Evolutionary conservation across 2,329 filamentous ascomycete genomes (phyloP), one percentile per base, ranked within the genome.

Genomic region (Geosmithia flava): DNA sequence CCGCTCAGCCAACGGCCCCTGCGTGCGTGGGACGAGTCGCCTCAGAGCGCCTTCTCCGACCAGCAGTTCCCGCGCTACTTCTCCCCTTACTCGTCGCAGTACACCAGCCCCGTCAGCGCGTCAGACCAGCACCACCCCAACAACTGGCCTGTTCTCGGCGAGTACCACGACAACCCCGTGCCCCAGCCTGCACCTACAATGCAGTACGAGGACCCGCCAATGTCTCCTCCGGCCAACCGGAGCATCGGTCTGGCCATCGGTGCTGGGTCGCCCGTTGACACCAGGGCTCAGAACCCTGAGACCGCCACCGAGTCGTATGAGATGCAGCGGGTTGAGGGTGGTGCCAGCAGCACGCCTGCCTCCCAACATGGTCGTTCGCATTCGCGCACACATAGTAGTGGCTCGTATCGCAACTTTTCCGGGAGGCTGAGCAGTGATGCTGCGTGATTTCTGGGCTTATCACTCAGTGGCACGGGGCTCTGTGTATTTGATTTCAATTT

Each of bases 51-150:
- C 2, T 58, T 58, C 42, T 66, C 66, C 2, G 67, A 71, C 44
- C 62, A 62, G 50, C 51, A 55, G 0, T 68, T 66, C 52, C 62
- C 66, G 1, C 69, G 66, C 7, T 78, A 80, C 60, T 71, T 79
- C 53, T 80, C 76, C 3, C 78, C 79, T 0, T 82, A 81, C 56
- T 69, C 67, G 19, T 79, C 76, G 41, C 74, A 78, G 50, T 81
- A 72, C 61, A 77, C 67, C 59, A 80, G 76, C 55, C 78, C 78
- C 1, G 67, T 77, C 50, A 75, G 67, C 47, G 70, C 63, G 0
- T 62, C 60, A 1, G 70, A 71, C 37, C 57, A 54, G 2, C 55
- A 58, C 7, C 43, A 27, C 0, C 70, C 67, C 1, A 48, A 49
- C 15, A 37, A 13, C 3, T 44, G 44, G 48, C 17, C 23, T 8